Evolutionary conservation across 345 rosid species (phyloP).

Genomic region (Lumnitzera racemosa): DNA sequence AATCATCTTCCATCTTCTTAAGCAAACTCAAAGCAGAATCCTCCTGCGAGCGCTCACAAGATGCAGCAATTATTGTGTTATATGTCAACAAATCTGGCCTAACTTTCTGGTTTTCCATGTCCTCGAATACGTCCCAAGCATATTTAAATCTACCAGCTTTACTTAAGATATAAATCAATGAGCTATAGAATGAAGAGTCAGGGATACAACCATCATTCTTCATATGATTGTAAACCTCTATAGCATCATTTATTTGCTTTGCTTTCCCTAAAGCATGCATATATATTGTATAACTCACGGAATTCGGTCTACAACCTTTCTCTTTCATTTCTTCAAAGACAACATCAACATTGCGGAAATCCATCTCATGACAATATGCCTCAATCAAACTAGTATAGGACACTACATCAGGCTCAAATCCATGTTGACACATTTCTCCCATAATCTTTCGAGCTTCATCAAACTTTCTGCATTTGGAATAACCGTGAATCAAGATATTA

Average conservation of each 20-base stretch:
- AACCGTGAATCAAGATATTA: slow-evolving; percentile 71
- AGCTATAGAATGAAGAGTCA: slow-evolving; percentile 58
- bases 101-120: slow-evolving; percentile 68
- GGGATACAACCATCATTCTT: slow-evolving; percentile 54
- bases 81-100: slow-evolving; percentile 36
- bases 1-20: slow-evolving; percentile 51
- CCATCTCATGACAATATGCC: slow-evolving; percentile 52
- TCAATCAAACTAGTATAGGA: slow-evolving; percentile 68
- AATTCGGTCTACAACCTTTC: slow-evolving; percentile 51
- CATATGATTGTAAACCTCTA: slow-evolving; percentile 67
- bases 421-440: slow-evolving; percentile 48
- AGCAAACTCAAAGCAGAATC: slow-evolving; percentile 59
- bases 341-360: slow-evolving; percentile 56
- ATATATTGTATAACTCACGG: slow-evolving; percentile 50
- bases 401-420: slow-evolving; percentile 45
- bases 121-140: slow-evolving; percentile 60
- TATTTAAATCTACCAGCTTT: slow-evolving; percentile 66
- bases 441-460: slow-evolving; percentile 45
- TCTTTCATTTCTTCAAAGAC: slow-evolving; percentile 59
- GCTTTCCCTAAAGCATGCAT: slow-evolving; percentile 75
- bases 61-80: slow-evolving; percentile 53
- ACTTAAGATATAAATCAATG: slow-evolving; percentile 52
- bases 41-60: slow-evolving; percentile 46
- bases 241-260: slow-evolving; percentile 51
- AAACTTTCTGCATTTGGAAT: slow-evolving; percentile 58